Conservation (phyloP, 225 moss, liverwort and hornwort genomes). For the Physcomitrellopsis africana region DNA sequence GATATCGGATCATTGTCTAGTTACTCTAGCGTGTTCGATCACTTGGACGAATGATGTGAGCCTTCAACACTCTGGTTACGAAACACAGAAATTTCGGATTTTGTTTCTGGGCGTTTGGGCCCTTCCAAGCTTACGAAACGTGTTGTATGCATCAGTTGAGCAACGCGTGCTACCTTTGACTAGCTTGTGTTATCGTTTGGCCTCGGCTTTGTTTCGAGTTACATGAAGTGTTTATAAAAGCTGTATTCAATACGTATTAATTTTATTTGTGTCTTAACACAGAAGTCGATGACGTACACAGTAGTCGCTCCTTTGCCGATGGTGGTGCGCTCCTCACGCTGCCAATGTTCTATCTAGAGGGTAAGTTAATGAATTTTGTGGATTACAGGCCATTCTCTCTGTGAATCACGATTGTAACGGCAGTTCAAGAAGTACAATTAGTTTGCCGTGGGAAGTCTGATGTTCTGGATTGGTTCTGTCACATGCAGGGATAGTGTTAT, state of each 20-base stretch:
- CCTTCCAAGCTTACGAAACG: conserved; percentile 7
- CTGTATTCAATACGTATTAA: neutral
- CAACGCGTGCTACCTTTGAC: neutral
- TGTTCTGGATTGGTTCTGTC: conserved; percentile 21
- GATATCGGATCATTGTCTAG: neutral
- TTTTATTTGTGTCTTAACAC: conserved; percentile 27
- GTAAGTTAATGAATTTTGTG: conserved; percentile 30
- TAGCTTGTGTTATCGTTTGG: neutral
- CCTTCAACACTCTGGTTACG: neutral
- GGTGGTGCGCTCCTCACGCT: conserved; percentile 72
- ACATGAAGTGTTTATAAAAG: no score
- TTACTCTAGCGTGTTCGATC: neutral
- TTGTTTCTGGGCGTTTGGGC: neutral
- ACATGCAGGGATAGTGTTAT: conserved; percentile 73
- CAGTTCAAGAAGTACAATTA: neutral
- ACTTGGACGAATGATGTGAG: neutral
- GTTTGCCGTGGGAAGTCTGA: conserved; percentile 11
- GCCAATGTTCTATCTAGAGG: conserved; percentile 89
- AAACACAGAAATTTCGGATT: neutral
- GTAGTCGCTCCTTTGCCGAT: conserved; percentile 61
- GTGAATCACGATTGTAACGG: neutral
- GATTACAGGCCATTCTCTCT: neutral
- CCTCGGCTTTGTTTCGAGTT: conserved; percentile 12
- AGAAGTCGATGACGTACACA: conserved; percentile 75
- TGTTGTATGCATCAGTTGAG: conserved; percentile 14